Conservation (phyloP, 1,284 basidiomycete genomes). For the Heterobasidion annosum region DNA sequence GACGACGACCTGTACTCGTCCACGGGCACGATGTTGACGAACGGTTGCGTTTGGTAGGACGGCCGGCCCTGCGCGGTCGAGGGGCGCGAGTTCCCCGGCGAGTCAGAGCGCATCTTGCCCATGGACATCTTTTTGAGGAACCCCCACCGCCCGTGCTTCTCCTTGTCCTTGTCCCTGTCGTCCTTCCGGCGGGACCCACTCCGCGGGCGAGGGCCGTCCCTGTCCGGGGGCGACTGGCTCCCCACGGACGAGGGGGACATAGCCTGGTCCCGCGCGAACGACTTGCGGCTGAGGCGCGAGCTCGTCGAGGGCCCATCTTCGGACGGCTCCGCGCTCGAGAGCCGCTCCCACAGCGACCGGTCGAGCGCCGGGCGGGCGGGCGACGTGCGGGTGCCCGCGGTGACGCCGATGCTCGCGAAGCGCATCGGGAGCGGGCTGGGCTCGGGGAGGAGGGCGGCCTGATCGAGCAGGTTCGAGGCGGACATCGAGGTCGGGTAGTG, state of each 20-base stretch:
- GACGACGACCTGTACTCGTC: conserved; percentile 1
- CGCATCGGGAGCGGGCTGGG: conserved; percentile 34
- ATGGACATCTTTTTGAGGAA: conserved; percentile 97
- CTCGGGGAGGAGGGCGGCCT: conserved; percentile 10
- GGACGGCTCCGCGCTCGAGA: not conserved
- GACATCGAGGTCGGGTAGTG: conserved; percentile 51
- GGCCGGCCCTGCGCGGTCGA: conserved; percentile 16
- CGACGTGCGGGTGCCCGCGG: conserved; percentile 23
- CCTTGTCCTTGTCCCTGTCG: conserved; percentile 26
- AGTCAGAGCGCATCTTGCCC: conserved; percentile 71
- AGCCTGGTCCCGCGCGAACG: conserved; percentile 4
- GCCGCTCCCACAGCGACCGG: conserved; percentile 17
- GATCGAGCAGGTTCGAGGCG: conserved; percentile 47
- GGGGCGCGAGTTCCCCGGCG: conserved; percentile 26
- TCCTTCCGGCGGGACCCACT: conserved; percentile 18
- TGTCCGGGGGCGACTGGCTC: conserved; percentile 13
- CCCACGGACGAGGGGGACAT: conserved; percentile 14
- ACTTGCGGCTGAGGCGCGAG: not conserved
- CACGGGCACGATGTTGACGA: not conserved
- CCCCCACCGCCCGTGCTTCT: conserved; percentile 74
- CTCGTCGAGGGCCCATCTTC: not conserved
- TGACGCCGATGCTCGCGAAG: conserved; percentile 61
- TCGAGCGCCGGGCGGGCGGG: conserved; percentile 36
- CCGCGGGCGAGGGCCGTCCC: conserved; percentile 17
- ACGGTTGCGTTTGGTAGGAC: not conserved